Evolutionary conservation across 2,329 filamentous ascomycete genomes (phyloP).

Genomic region (Ilyonectria robusta): DNA sequence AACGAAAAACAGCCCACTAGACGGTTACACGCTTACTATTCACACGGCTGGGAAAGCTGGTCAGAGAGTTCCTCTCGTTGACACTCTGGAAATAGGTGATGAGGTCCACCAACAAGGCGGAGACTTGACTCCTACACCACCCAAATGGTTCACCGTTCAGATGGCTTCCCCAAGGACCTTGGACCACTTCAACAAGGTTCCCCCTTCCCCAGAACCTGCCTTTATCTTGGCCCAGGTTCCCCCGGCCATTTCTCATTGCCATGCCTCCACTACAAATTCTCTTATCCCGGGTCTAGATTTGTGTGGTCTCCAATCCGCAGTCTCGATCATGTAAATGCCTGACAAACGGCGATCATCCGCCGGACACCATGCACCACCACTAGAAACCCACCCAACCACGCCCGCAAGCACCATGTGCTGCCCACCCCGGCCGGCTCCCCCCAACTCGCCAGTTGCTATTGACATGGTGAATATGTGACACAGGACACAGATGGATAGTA

Average conservation of each 20-base stretch:
- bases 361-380: slow-evolving; percentile 21
- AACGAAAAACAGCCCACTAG: slow-evolving; percentile 17
- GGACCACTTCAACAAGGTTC: neutral
- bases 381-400: slow-evolving; percentile 22
- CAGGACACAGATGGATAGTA: slow-evolving; percentile 4
- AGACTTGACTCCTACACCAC: slow-evolving; percentile 7
- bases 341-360: slow-evolving; percentile 26
- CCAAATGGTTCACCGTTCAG: slow-evolving; percentile 15
- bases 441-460: slow-evolving; percentile 10
- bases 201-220: slow-evolving; percentile 5
- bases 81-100: neutral
- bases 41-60: neutral
- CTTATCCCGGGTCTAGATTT: slow-evolving; percentile 5
- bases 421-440: slow-evolving; percentile 22
- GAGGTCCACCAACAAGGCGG: neutral
- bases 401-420: slow-evolving; percentile 11
- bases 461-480: slow-evolving; percentile 23
- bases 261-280: slow-evolving; percentile 1
- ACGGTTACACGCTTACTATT: neutral
- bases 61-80: neutral
- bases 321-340: slow-evolving; percentile 19
- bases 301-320: slow-evolving; percentile 11
- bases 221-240: neutral
- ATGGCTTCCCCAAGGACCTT: slow-evolving; percentile 11
- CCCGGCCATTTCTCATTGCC: neutral